Evolutionary conservation across 768 basidiomycete species (phyloP).

Genomic region (Lepiota brunneoincarnata): DNA sequence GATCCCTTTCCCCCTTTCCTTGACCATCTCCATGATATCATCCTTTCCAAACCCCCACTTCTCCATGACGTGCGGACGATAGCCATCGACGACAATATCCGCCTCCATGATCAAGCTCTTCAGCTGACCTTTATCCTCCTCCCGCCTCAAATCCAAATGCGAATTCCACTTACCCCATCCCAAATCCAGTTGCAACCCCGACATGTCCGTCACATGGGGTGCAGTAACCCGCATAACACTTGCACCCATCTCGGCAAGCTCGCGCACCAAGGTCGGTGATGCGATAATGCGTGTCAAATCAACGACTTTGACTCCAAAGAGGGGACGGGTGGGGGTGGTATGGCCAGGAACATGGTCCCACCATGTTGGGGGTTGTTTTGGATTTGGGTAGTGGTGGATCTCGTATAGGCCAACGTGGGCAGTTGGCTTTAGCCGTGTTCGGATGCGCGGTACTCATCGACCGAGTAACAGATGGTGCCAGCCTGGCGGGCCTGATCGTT

Average conservation of each 20-base stretch:
- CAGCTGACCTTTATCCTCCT: constrained; percentile 16
- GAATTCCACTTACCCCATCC: constrained; percentile 27
- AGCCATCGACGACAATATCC: constrained; percentile 28
- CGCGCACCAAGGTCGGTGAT: constrained; percentile 19
- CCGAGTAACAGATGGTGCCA: constrained; percentile 20
- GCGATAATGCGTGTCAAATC: constrained; percentile 29
- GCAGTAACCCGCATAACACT: constrained; percentile 26
- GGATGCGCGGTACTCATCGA: constrained; percentile 19
- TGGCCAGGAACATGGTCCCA: constrained; percentile 16
- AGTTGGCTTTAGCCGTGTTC: constrained; percentile 23
- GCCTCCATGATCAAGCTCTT: constrained; percentile 19
- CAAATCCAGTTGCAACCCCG: constrained; percentile 18
- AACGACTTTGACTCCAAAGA: constrained; percentile 23
- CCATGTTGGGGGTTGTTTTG: constrained; percentile 17
- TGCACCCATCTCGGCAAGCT: constrained; percentile 26
- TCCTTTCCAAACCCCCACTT: constrained; percentile 29
- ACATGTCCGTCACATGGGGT: constrained; percentile 22
- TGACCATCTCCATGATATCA: constrained; percentile 21
- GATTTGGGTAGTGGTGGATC: constrained; percentile 20
- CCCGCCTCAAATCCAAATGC: constrained; percentile 22
- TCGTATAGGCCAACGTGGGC: constrained; percentile 23
- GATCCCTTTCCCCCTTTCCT: constrained; percentile 18
- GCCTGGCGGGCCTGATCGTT: constrained; percentile 23
- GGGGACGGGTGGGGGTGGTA: constrained; percentile 15
- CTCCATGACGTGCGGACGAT: constrained; percentile 25